Evolutionary conservation across 2,329 filamentous ascomycete species (phyloP).

Genomic region (Epichloe uncinata): DNA sequence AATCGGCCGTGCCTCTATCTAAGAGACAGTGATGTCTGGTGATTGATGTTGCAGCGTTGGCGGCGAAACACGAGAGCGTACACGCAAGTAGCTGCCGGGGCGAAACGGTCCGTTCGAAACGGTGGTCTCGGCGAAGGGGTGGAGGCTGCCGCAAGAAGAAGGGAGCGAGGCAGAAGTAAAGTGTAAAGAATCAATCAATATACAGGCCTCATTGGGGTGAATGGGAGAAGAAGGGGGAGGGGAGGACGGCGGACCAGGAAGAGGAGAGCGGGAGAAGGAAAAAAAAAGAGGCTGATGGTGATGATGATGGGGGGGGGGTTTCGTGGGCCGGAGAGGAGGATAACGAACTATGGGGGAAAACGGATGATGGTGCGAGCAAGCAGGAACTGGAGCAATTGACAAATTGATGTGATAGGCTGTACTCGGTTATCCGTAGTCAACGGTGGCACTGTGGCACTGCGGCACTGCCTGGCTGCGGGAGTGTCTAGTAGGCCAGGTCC

Average conservation of each 20-base stretch:
- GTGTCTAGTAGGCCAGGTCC: background rate
- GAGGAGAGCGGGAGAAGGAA: constrained; percentile 9
- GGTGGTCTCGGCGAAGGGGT: constrained; percentile 1
- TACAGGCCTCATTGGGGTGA: constrained; percentile 22
- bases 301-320: constrained; percentile 9
- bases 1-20: background rate
- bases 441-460: background rate
- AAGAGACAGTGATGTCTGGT: background rate
- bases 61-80: background rate
- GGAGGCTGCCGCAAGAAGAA: constrained; percentile 1
- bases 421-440: background rate
- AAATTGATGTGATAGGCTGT: background rate
- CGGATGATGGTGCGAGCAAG: background rate
- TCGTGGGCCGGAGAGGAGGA: constrained; percentile 1
- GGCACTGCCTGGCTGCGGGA: background rate
- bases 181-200: constrained; percentile 22
- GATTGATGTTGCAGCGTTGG: background rate
- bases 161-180: constrained; percentile 16
- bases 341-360: background rate
- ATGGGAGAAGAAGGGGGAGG: constrained; percentile 4
- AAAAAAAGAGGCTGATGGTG: constrained; percentile 12
- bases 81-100: background rate
- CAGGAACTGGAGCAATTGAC: background rate
- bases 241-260: constrained; percentile 3
- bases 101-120: constrained; percentile 2